These are phyloP conservation scores for Sistotremastrum niveocremeum DNA, from an alignment of 768 basidiomycete genomes.

Conservation along the genomic window DNA sequence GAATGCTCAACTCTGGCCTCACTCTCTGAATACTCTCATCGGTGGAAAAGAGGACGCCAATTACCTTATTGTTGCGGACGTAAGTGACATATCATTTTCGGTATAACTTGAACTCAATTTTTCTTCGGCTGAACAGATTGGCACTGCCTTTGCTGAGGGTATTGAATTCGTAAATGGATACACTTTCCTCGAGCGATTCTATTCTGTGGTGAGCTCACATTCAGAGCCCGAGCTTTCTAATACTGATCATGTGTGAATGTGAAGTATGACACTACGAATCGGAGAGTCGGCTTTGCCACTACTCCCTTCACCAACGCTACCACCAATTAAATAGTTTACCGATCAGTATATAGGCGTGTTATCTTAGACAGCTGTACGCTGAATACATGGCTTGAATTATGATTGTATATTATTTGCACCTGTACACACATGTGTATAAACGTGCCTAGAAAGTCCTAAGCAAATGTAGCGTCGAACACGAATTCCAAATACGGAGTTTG, in stretches of 20 bases:
- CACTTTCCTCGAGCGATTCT: conserved; percentile 1
- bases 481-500: no score
- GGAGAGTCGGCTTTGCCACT: conserved; percentile 7
- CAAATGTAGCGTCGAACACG: no score
- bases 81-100: no score
- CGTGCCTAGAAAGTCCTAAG: no score
- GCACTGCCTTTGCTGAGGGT: conserved; percentile 13
- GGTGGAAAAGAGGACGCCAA: conserved; percentile 12
- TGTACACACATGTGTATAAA: no score
- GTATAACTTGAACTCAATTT: no score
- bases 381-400: no score
- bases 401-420: no score
- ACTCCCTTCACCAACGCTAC: conserved; percentile 4
- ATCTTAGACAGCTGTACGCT: no score
- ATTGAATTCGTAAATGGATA: conserved; percentile 9
- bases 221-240: conserved; percentile 4
- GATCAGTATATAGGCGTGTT: no score
- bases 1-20: conserved; percentile 20
- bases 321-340: conserved; percentile 1
- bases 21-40: conserved; percentile 16
- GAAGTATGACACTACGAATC: conserved; percentile 13
- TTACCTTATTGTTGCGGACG: conserved; percentile 15
- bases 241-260: conserved; percentile 1
- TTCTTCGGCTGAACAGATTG: conserved; percentile 9
- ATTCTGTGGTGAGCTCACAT: neutral